These are phyloP conservation scores for Annona cherimola DNA, from an alignment of 164 flowering plant genomes.

Conservation along the genomic window DNA sequence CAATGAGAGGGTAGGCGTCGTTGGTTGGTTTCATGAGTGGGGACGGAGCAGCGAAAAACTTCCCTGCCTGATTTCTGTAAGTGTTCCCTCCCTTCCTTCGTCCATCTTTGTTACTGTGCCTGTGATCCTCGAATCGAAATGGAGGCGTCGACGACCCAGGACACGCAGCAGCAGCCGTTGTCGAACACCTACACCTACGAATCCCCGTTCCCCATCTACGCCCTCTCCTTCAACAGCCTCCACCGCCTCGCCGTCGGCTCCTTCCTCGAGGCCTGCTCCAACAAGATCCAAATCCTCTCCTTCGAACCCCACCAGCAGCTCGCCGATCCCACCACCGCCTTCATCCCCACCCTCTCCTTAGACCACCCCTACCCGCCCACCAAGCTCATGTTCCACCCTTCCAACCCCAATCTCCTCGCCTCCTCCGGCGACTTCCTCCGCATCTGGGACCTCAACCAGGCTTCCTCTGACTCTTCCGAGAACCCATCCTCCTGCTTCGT, in stretches of 20 bases:
- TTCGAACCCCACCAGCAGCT: constrained; percentile 57
- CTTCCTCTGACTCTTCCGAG: constrained; percentile 11
- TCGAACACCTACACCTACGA: constrained; percentile 28
- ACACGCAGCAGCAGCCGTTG: constrained; percentile 33
- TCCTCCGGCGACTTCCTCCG: constrained; percentile 81
- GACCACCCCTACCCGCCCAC: constrained; percentile 88
- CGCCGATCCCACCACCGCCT: constrained; percentile 21
- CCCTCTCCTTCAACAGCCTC: constrained; percentile 50
- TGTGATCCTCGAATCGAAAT: constrained; percentile 13
- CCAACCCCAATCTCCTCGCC: constrained; percentile 22
- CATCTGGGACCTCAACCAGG: constrained; percentile 45
- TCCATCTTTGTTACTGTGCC: not conserved
- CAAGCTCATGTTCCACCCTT: constrained; percentile 69
- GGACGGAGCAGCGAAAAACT: too few species aligned
- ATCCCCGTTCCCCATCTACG: constrained; percentile 70
- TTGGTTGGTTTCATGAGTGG: too few species aligned
- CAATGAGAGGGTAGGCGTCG: too few species aligned
- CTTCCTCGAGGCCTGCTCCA: constrained; percentile 64
- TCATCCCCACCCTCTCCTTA: constrained; percentile 52
- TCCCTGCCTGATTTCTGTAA: not conserved
- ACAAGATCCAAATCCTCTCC: constrained; percentile 64
- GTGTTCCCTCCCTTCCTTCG: not conserved
- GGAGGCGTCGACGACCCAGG: constrained; percentile 47
- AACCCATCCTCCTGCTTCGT: constrained; percentile 32
- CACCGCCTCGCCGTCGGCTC: constrained; percentile 66